Base-by-base conservation (phyloP, 352 stramenopile genomes). In the Phytophthora meadii region DNA sequence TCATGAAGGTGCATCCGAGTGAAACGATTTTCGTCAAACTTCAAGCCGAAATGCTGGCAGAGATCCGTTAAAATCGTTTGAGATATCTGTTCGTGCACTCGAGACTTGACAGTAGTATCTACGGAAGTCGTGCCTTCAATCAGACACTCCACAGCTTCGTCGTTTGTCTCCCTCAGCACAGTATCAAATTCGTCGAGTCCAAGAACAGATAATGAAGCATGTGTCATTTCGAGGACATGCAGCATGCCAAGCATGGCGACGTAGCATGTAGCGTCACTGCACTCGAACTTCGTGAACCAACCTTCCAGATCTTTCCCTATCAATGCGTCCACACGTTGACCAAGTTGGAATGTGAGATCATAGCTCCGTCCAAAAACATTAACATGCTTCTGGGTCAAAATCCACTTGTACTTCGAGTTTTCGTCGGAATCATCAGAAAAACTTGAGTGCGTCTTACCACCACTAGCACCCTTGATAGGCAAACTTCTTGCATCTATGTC, bases 281-380 rank as follows among this genome's bases (percentile, higher is more conserved):
- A 60, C 63, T 93, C 82, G 49, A 96, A 79, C 12, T 79, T 80
- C 17, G 74, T 74, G 2, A 81, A 36, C 52, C 65, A 80, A 37
- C 62, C 62, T 36, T 82, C 86, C 11, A 94, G 49, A 60, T 95
- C 88, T 60, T 84, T 82, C 22, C 68, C 47, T 7, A 92, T 51
- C 42, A 75, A 73, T 1, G 39, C 19, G 39, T 84, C 81, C 7
- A 94, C 55, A 48, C 88, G 81, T 34, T 86, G 72, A 14, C 70
- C 73, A 11, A 96, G 58, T 4, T 90, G 57, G 42, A 65, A 59
- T 34, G 64, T 82, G 7, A 97, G 55, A 65, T 95, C 76, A 19
- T 93, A 72, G 12, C 39, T 68, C 15, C 83, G 58, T 14, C 87
- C 87, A 19, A 97, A 74, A 24, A 97, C 44, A 15, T 74, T 81